These are phyloP conservation scores for Balansia obtecta DNA, from an alignment of 2,329 filamentous ascomycete genomes.

Conservation along the genomic window DNA sequence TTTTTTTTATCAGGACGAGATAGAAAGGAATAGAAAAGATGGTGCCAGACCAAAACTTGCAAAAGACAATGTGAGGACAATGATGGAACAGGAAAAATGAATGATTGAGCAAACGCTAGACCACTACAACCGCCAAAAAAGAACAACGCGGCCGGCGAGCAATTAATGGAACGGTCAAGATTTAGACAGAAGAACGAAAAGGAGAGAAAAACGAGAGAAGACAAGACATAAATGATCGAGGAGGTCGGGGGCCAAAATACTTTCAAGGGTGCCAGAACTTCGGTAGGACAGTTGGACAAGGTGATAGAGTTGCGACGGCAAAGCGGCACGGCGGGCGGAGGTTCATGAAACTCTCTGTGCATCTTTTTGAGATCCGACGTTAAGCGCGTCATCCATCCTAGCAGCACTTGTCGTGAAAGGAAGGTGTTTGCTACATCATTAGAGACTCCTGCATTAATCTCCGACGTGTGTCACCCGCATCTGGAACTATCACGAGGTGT, in stretches of 20 bases:
- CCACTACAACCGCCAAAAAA: slow-evolving; percentile 4
- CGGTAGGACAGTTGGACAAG: slow-evolving; percentile 22
- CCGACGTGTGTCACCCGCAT: background rate
- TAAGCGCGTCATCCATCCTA: background rate
- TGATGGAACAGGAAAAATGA: slow-evolving; percentile 9
- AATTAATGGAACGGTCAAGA: slow-evolving; percentile 4
- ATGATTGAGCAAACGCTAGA: slow-evolving; percentile 19
- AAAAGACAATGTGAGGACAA: slow-evolving; percentile 8
- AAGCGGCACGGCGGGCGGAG: slow-evolving; percentile 14
- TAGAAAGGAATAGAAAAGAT: slow-evolving; percentile 12
- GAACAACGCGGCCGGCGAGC: slow-evolving; percentile 18
- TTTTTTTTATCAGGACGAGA: too few species aligned
- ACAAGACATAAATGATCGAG: slow-evolving; percentile 30
- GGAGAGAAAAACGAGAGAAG: slow-evolving; percentile 24
- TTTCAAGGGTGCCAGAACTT: slow-evolving; percentile 26
- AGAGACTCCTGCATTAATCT: background rate
- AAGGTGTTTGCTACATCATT: background rate
- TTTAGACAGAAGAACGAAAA: slow-evolving; percentile 20
- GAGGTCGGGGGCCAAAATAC: slow-evolving; percentile 18
- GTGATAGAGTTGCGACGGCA: slow-evolving; percentile 19
- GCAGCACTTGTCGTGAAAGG: background rate
- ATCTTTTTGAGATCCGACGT: too few species aligned
- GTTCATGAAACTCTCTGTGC: too few species aligned
- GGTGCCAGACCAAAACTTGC: slow-evolving; percentile 11
- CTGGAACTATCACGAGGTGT: background rate